Base-by-base conservation (phyloP, 2,329 filamentous ascomycete species). In the Alternaria alternata region DNA sequence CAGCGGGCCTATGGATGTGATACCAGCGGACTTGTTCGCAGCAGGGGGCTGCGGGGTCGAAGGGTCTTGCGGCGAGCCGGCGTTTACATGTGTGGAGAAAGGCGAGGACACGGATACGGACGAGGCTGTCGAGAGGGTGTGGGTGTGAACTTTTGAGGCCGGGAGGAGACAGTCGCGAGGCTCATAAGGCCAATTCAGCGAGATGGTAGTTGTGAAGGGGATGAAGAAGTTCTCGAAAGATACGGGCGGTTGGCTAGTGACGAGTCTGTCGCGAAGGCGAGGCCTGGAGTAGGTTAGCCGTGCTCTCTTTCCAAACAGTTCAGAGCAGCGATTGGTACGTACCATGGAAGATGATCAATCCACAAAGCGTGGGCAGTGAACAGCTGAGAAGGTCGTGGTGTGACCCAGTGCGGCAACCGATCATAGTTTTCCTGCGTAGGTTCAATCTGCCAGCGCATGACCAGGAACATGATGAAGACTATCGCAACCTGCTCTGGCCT, bases 161-260 rank as follows among this genome's bases (percentile, higher is more conserved):
- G 85, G 82, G 26, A 85, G 80, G 26, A 97, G 81, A 36, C 89
- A 87, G 67, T 93, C 89, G 0, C 86, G 87, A 1, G 88, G 85
- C 57, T 92, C 89, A 72, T 96, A 94, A 0, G 91, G 91, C 93
- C 93, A 97, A 67, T 94, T 95, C 16, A 97, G 78, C 26, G 85
- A 88, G 24, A 97, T 73, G 0, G 89, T 93, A 1, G 85, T 87
- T 1, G 91, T 95, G 76, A 89, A 96, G 0, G 91, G 91, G 18
- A 94, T 86, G 75, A 94, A 95, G 82, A 94, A 96, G 67, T 91
- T 87, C 58, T 94, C 90, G 70, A 96, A 94, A 0, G 86, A 82
- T 57, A 89, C 89, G 42, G 85, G 81, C 5, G 81, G 77, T 38
- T 87, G 85, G 0, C 82, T 77, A 24, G 81, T 77, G 24, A 89